Evolutionary conservation across 2,329 filamentous ascomycete genomes (phyloP).

Genomic region (Paecilomyces sp.): DNA sequence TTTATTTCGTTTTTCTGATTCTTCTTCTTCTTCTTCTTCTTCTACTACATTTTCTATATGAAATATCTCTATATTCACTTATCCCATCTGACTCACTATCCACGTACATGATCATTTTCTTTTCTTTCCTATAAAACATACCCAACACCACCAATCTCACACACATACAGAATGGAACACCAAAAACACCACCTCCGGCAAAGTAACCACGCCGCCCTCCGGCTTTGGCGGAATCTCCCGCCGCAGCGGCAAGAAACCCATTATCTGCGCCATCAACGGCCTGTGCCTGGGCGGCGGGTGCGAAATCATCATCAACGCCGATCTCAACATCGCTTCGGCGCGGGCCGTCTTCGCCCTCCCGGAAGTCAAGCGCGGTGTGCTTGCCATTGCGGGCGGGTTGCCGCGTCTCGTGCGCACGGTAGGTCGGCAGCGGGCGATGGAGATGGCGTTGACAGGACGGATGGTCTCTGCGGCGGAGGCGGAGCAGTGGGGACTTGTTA

Average conservation of each 20-base stretch:
- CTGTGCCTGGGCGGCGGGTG: conserved; percentile 68
- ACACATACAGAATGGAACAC: not conserved
- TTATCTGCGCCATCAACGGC: conserved; percentile 73
- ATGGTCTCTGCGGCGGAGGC: conserved; percentile 55
- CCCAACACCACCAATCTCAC: no score
- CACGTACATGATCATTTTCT: no score
- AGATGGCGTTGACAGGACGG: conserved; percentile 63
- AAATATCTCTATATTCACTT: no score
- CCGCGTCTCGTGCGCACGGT: conserved; percentile 61
- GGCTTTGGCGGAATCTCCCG: conserved; percentile 52
- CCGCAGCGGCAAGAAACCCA: conserved; percentile 59
- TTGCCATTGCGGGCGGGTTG: conserved; percentile 63
- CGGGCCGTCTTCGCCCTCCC: conserved; percentile 60
- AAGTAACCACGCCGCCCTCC: conserved; percentile 23
- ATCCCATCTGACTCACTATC: no score
- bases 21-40: not conserved
- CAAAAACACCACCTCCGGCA: not conserved
- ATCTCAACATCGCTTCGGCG: conserved; percentile 58
- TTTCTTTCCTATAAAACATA: no score
- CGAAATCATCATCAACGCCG: conserved; percentile 66
- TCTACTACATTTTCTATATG: not conserved
- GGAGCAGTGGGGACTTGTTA: conserved; percentile 61
- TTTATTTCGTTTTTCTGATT: not conserved
- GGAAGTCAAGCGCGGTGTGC: conserved; percentile 63
- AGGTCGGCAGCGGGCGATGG: conserved; percentile 60